These are phyloP conservation scores for Furcasterigmium sp. DNA, from an alignment of 2,329 filamentous ascomycete genomes.

Conservation along the genomic window DNA sequence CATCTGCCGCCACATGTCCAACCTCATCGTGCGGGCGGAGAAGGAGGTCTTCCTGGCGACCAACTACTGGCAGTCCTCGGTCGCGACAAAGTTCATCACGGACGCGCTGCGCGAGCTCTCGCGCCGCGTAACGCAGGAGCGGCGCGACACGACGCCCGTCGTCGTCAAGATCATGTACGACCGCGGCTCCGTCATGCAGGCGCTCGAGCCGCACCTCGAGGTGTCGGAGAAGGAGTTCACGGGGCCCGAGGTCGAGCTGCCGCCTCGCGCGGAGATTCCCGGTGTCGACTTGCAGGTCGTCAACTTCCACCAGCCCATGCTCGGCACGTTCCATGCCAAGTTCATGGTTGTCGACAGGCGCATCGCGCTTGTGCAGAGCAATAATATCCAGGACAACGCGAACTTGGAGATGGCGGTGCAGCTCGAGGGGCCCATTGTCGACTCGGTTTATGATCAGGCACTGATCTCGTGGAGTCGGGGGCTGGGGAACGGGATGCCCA, in stretches of 20 bases:
- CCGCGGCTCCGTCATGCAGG: constrained; percentile 59
- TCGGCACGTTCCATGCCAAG: constrained; percentile 75
- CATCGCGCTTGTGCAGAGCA: constrained; percentile 68
- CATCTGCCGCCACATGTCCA: constrained; percentile 68
- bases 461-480: constrained; percentile 66
- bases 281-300: constrained; percentile 68
- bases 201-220: constrained; percentile 58
- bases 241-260: constrained; percentile 53
- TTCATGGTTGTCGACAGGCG: constrained; percentile 72
- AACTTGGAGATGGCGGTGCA: constrained; percentile 80
- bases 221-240: constrained; percentile 56
- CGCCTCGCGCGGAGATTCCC: constrained; percentile 59
- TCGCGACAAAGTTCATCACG: constrained; percentile 62
- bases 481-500: constrained; percentile 55
- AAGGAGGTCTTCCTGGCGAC: constrained; percentile 70
- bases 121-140: constrained; percentile 47
- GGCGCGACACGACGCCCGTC: constrained; percentile 42
- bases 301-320: constrained; percentile 63
- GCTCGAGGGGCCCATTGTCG: constrained; percentile 70
- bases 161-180: constrained; percentile 75
- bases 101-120: constrained; percentile 67
- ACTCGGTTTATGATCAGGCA: constrained; percentile 69
- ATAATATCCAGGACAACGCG: constrained; percentile 74
- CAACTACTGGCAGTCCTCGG: constrained; percentile 69
- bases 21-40: constrained; percentile 68